These are phyloP conservation scores for Pythium biforme DNA, from an alignment of 352 stramenopile species.

Conservation along the genomic window DNA sequence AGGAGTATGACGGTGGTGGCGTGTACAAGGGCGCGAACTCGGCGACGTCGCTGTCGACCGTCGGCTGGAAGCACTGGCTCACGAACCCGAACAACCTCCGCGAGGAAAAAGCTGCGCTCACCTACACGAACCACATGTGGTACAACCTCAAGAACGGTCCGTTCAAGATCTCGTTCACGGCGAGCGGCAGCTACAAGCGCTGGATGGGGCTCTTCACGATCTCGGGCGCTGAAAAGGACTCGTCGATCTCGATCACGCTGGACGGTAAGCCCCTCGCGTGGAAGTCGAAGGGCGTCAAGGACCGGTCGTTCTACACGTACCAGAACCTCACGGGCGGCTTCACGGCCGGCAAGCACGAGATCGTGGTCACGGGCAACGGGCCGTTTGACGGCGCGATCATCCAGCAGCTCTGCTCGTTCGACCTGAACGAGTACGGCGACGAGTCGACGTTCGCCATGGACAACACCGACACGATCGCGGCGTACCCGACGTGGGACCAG, in stretches of 20 bases:
- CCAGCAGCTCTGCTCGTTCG: slow-evolving; percentile 37
- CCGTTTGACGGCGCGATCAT: slow-evolving; percentile 27
- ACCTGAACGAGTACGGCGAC: slow-evolving; percentile 35
- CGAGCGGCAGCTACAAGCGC: slow-evolving; percentile 32
- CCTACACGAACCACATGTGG: slow-evolving; percentile 37
- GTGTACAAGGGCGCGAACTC: slow-evolving; percentile 41
- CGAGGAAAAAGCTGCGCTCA: slow-evolving; percentile 29
- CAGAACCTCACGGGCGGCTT: slow-evolving; percentile 25
- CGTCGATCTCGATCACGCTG: slow-evolving; percentile 30
- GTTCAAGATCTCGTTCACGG: slow-evolving; percentile 37
- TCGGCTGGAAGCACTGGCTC: slow-evolving; percentile 37
- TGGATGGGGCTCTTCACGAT: slow-evolving; percentile 30
- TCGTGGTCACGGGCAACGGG: slow-evolving; percentile 30
- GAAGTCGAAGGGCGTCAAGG: slow-evolving; percentile 31
- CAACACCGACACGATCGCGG: slow-evolving; percentile 27
- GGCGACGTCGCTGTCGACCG: slow-evolving; percentile 13
- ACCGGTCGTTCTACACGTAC: slow-evolving; percentile 36
- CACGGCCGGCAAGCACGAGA: slow-evolving; percentile 23
- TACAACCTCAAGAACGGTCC: slow-evolving; percentile 32
- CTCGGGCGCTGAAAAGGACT: slow-evolving; percentile 29
- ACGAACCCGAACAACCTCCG: slow-evolving; percentile 23
- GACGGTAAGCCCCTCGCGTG: slow-evolving; percentile 28
- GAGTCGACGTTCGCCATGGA: slow-evolving; percentile 26
- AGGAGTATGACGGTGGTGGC: slow-evolving; percentile 41
- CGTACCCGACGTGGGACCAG: slow-evolving; percentile 35